These are phyloP conservation scores for Stentor coeruleus DNA, from an alignment of 73 alveolate genomes.

Conservation along the genomic window DNA sequence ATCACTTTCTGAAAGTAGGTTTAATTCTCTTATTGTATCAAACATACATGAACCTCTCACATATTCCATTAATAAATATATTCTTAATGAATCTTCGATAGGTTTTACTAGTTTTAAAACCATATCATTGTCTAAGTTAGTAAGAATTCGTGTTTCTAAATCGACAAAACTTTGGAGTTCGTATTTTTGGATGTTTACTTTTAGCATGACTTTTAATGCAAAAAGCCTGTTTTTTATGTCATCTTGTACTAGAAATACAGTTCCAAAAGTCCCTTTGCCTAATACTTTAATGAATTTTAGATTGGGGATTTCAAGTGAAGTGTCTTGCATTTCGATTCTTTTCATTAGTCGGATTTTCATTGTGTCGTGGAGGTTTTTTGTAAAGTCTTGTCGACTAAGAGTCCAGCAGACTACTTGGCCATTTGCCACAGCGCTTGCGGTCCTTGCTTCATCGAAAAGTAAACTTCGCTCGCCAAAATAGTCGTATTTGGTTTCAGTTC, in stretches of 20 bases:
- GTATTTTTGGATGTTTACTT: neutral
- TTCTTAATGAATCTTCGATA: neutral
- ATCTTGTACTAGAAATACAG: constrained; percentile 11
- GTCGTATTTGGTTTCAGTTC: constrained; percentile 49
- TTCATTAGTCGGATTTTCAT: constrained; percentile 28
- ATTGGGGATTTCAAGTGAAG: constrained; percentile 34
- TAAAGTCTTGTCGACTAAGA: constrained; percentile 29
- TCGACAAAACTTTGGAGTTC: neutral
- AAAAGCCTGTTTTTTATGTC: neutral
- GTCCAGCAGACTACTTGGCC: constrained; percentile 42
- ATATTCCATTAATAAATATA: constrained; percentile 16
- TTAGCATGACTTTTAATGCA: constrained; percentile 17
- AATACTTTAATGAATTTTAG: constrained; percentile 38
- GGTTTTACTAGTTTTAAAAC: constrained; percentile 18
- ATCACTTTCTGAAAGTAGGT: neutral
- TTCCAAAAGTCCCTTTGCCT: constrained; percentile 54
- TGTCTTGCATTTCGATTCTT: constrained; percentile 47
- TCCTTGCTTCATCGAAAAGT: constrained; percentile 42
- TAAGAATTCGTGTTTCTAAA: neutral
- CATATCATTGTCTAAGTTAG: neutral
- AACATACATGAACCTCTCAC: constrained; percentile 4
- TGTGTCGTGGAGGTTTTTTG: constrained; percentile 29
- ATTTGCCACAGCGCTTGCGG: constrained; percentile 54
- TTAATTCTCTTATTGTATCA: neutral
- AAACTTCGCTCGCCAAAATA: constrained; percentile 52